phyloP scores from a whole-genome alignment of 352 stramenopile species.

The Phytophthora foliorum region DNA sequence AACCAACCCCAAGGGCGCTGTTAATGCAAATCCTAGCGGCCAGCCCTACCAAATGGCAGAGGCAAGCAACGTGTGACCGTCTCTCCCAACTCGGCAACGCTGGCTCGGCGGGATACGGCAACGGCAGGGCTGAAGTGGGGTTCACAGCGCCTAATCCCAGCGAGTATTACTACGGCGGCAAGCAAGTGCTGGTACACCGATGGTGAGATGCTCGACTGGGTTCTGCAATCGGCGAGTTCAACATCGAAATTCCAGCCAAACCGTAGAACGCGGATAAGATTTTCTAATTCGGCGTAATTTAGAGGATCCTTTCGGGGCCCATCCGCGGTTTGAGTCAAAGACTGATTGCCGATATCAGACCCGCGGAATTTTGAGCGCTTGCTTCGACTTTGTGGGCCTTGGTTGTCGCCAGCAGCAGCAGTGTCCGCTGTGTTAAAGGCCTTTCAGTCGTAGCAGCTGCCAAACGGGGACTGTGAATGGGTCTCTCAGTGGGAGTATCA shows the following conservation, averaged over 20 bases:
- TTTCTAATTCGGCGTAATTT: constrained; percentile 30
- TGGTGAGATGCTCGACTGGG: background rate
- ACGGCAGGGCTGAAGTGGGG: background rate
- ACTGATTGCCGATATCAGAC: constrained; percentile 28
- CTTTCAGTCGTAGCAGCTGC: background rate
- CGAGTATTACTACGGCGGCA: constrained; percentile 3
- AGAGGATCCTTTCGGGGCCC: constrained; percentile 25
- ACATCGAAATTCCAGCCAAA: constrained; percentile 24
- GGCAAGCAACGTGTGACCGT: constrained; percentile 21
- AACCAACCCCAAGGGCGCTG: background rate
- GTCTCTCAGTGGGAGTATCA: constrained; percentile 12
- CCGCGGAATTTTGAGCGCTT: constrained; percentile 16
- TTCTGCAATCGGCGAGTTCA: constrained; percentile 19
- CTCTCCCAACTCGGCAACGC: constrained; percentile 27
- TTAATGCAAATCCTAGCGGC: constrained; percentile 30
- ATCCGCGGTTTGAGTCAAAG: constrained; percentile 23
- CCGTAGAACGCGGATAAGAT: constrained; percentile 15
- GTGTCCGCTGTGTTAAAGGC: too few relatives aligned
- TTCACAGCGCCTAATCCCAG: background rate
- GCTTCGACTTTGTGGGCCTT: background rate
- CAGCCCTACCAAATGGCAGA: constrained; percentile 36
- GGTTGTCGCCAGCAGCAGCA: constrained; percentile 4
- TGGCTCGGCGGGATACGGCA: too few relatives aligned
- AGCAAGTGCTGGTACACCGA: background rate
- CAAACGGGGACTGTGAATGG: background rate